Evolutionary conservation across 352 stramenopile genomes (phyloP).

Genomic region (Globisporangium cystogenes): DNA sequence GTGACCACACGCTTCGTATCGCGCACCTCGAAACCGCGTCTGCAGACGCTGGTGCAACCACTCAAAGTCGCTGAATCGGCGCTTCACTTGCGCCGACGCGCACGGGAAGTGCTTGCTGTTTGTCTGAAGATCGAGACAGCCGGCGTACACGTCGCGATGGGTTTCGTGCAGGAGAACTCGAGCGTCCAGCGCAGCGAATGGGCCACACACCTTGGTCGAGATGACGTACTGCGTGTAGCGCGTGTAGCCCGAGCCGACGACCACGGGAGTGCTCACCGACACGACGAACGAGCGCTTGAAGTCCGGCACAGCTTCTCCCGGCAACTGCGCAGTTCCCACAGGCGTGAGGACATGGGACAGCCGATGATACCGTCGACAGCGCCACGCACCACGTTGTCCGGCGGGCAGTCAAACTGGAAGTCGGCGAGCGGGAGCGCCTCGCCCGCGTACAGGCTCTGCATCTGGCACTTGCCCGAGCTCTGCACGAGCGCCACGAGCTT

Average conservation of each 20-base stretch:
- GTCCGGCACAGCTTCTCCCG: slow-evolving; percentile 31
- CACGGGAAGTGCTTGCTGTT: slow-evolving; percentile 65
- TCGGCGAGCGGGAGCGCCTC: slow-evolving; percentile 65
- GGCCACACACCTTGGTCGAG: slow-evolving; percentile 62
- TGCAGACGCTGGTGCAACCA: slow-evolving; percentile 84
- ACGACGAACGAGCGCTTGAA: slow-evolving; percentile 65
- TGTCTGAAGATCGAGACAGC: too few species aligned
- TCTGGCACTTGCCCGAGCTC: slow-evolving; percentile 74
- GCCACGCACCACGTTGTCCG: slow-evolving; percentile 63
- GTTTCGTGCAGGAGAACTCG: too few species aligned
- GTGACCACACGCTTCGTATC: neutral
- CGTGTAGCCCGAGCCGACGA: slow-evolving; percentile 76
- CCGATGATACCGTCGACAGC: neutral
- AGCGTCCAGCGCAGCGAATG: too few species aligned
- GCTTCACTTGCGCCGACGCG: slow-evolving; percentile 68
- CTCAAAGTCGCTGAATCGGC: slow-evolving; percentile 88
- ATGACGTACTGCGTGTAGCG: slow-evolving; percentile 88
- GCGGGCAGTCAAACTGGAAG: slow-evolving; percentile 73
- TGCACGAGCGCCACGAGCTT: slow-evolving; percentile 87
- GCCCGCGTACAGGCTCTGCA: slow-evolving; percentile 75
- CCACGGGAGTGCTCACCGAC: slow-evolving; percentile 68
- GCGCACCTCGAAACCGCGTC: slow-evolving; percentile 66
- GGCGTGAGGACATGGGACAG: neutral
- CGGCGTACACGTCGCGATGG: too few species aligned
- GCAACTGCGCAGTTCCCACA: slow-evolving; percentile 26